Base-by-base conservation (phyloP, 306 rosid genomes). In the Quercus aquifolioides region DNA sequence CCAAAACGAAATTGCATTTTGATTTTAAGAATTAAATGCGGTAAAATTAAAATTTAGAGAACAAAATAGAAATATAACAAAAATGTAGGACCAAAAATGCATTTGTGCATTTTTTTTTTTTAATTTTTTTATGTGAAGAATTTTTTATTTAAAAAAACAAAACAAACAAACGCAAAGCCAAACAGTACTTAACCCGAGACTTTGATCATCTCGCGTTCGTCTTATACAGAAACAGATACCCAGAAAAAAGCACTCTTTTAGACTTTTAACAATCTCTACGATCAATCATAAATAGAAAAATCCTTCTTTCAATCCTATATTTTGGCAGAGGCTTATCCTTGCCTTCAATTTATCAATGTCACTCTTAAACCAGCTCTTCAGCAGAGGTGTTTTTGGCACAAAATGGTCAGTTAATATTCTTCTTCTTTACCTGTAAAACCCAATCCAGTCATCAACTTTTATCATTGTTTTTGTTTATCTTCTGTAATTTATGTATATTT, bases 311-410 rank as follows among this genome's bases (percentile, higher is more conserved):
- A 23, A 62, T 18, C 71, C 71, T 28, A 20, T 19, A 77, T 1
- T 38, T 55, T 55, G 14, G 77, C 33, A 4, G 65, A 56, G 77
- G 76, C 41, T 52, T n/a, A 19, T 10, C 69, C 60, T 38, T n/a
- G 6, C 19, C 62, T 19, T 62, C 9, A 30, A 14, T 41, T 49
- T 78, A 62, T 56, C 79, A 38, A 95, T 95, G 99, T 95, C 99
- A 63, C 91, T 95, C 82, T 91, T 95, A 31, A 95, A 90, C 82
- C 99, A 95, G 76, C 94, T 95, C 86, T 93, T 95, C 71, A 95
- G 81, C 84, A 87, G 98, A 86, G 99, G 99, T 69, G 96, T 95
- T 70, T 90, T 93, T 41, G 88, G 89, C 79, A 93, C 94, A 71
- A 93, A 92, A 86, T 95, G 99, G 99, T 95, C 30, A 73, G 84